Evolutionary conservation across 495 filamentous ascomycete genomes (phyloP), one percentile per base, ranked within the genome.

Genomic region (Penicillium turbatum): DNA sequence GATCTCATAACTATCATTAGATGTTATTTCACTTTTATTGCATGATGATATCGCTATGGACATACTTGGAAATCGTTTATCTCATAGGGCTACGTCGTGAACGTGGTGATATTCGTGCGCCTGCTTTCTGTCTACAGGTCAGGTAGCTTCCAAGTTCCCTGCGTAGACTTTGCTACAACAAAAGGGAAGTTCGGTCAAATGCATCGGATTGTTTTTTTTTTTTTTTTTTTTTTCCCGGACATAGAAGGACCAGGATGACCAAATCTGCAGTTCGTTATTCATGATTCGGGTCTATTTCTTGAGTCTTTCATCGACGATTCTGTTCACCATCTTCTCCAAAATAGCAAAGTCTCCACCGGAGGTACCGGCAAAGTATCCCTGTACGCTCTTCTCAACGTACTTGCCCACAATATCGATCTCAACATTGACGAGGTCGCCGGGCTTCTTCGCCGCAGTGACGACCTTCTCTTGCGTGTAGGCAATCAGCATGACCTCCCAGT

Each of bases 371-470:
- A 84, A 80, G 59, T 82, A 83, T 12, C 69, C 80, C 55, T 75
- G 66, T 1, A 83, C 84, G 53, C 88, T 90, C 83, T 97, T 99
- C 83, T 97, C 95, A 16, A 97, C 92, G 67, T 97, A 97, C 79
- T 99, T 99, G 5, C 92, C 95, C 59, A 97, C 86, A 78, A 96
- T 91, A 70, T 99, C 95, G 46, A 97, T 95, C 79, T 99, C 95
- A 15, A 97, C 86, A 69, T 99, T 99, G 29, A 97, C 90, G 45
- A 81, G 78, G 6, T 96, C 90, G 1, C 95, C 92, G n/a, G 75
- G 70, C 68, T 79, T 75, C 80, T 99, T 97, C 10, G 67, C 72
- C 9, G 87, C 89, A 53, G 87, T 88, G 2, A 96, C 89, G 31
- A 97, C 83, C 69, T 86, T 85, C 73, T 92, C 90, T 76, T 97